Percentiles rank a stretch among this genome's conserved stretches.
These are phyloP conservation scores for Thozetella sp. DNA, from an alignment of 495 filamentous ascomycete species.

Conservation along the genomic window DNA sequence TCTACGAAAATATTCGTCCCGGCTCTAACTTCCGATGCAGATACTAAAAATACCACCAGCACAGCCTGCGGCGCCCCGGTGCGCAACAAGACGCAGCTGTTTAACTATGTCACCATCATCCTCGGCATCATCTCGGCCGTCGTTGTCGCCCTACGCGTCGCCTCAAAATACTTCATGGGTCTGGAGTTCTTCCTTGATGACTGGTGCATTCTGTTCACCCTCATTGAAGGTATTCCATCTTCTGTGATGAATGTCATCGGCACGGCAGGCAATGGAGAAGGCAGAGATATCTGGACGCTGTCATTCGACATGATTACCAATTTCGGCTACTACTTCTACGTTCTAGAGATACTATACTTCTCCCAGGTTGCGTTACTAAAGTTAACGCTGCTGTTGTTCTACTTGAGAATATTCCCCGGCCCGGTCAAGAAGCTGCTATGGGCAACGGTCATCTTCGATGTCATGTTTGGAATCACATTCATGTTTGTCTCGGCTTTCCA, in stretches of 20 bases:
- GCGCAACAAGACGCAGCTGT: neutral
- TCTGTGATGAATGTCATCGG: constrained; percentile 5
- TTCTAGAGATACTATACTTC: constrained; percentile 27
- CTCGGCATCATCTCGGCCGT: constrained; percentile 4
- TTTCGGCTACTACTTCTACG: constrained; percentile 17
- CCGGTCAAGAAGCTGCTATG: constrained; percentile 11
- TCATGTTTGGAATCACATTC: constrained; percentile 11
- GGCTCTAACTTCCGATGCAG: neutral
- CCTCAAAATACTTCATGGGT: constrained; percentile 5
- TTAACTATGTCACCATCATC: constrained; percentile 1
- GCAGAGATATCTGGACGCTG: constrained; percentile 31
- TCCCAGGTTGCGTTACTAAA: constrained; percentile 30
- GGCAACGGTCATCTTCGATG: constrained; percentile 11
- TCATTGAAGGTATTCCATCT: constrained; percentile 5
- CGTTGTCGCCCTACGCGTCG: constrained; percentile 8
- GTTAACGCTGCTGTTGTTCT: constrained; percentile 40
- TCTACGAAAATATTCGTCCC: neutral
- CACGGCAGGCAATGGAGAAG: constrained; percentile 21
- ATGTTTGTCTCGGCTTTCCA: constrained; percentile 19
- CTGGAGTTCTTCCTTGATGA: constrained; percentile 5
- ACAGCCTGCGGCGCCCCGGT: constrained; percentile 8
- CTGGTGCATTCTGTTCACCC: constrained; percentile 7
- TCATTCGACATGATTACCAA: constrained; percentile 15
- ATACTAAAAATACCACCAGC: constrained; percentile 9
- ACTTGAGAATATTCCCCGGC: constrained; percentile 23